Conservation (phyloP, 495 filamentous ascomycete genomes). For the Talaromyces ruber region DNA sequence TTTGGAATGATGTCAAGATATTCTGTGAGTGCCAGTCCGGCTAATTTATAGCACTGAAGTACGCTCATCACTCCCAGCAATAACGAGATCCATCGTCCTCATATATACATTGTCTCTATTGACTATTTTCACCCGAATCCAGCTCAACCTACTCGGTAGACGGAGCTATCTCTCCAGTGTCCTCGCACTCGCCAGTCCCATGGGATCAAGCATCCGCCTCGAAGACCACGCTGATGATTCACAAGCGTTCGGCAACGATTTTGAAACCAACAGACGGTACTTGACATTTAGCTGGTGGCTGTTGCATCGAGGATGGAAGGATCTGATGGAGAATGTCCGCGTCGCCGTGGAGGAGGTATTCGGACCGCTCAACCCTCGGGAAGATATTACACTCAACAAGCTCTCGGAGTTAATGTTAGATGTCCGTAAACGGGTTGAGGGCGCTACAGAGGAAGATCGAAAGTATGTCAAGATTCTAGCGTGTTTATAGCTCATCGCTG, state of each 20-base stretch:
- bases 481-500: slow-evolving; percentile 5
- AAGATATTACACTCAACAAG: slow-evolving; percentile 69
- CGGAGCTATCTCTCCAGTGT: slow-evolving; percentile 93
- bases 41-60: not conserved
- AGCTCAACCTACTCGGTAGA: slow-evolving; percentile 93
- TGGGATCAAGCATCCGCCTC: slow-evolving; percentile 64
- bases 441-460: slow-evolving; percentile 54
- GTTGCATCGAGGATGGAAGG: slow-evolving; percentile 80
- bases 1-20: slow-evolving; percentile 98
- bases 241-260: slow-evolving; percentile 79
- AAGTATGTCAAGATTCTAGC: slow-evolving; percentile 34
- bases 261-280: slow-evolving; percentile 88
- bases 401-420: slow-evolving; percentile 71
- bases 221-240: slow-evolving; percentile 82
- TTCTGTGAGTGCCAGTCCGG: slow-evolving; percentile 53
- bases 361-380: slow-evolving; percentile 74
- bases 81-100: slow-evolving; percentile 83
- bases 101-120: slow-evolving; percentile 86
- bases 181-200: slow-evolving; percentile 69
- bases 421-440: slow-evolving; percentile 78
- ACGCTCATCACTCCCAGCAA: slow-evolving; percentile 42
- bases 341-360: slow-evolving; percentile 78
- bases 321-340: slow-evolving; percentile 70
- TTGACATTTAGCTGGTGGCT: slow-evolving; percentile 98
- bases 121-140: slow-evolving; percentile 85